These are phyloP conservation scores for Aphanocladium album DNA, from an alignment of 2,329 filamentous ascomycete genomes.

Conservation along the genomic window DNA sequence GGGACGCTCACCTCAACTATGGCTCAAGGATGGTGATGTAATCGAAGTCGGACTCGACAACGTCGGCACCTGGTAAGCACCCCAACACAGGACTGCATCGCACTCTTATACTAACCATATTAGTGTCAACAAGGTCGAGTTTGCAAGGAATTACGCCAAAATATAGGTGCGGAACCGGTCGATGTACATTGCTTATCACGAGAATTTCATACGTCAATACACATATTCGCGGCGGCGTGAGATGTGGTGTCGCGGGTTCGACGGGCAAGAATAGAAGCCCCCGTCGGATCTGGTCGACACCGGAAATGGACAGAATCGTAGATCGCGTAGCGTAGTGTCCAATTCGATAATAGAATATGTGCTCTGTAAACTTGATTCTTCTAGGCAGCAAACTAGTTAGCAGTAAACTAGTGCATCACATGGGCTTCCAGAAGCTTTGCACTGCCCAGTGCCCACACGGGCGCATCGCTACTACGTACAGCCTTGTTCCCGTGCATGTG, in stretches of 20 bases:
- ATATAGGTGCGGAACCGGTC: slow-evolving; percentile 11
- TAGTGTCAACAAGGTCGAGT: slow-evolving; percentile 29
- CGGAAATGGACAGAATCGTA: slow-evolving; percentile 2
- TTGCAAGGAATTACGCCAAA: slow-evolving; percentile 23
- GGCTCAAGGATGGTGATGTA: slow-evolving; percentile 65
- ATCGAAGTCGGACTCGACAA: slow-evolving; percentile 64
- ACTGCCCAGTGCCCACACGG: background rate
- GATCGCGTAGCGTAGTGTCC: background rate
- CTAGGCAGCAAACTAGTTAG: background rate
- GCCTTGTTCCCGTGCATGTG: background rate
- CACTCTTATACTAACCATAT: background rate
- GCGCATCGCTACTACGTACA: background rate
- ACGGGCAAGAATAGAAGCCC: slow-evolving; percentile 13
- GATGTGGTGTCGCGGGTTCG: slow-evolving; percentile 10
- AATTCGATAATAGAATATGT: background rate
- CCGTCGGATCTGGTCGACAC: slow-evolving; percentile 8
- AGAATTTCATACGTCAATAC: slow-evolving; percentile 12
- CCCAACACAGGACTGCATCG: background rate
- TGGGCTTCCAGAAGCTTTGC: background rate
- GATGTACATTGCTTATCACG: slow-evolving; percentile 5
- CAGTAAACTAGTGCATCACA: background rate
- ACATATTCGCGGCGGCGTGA: slow-evolving; percentile 10
- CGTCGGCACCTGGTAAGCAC: slow-evolving; percentile 52
- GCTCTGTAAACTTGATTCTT: background rate
- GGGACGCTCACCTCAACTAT: slow-evolving; percentile 60